A percentile compares a stretch with the other conserved stretches of the same genome.
Conservation (phyloP, 192 early-diverging fungal genomes). For the Coemansia sp. region DNA sequence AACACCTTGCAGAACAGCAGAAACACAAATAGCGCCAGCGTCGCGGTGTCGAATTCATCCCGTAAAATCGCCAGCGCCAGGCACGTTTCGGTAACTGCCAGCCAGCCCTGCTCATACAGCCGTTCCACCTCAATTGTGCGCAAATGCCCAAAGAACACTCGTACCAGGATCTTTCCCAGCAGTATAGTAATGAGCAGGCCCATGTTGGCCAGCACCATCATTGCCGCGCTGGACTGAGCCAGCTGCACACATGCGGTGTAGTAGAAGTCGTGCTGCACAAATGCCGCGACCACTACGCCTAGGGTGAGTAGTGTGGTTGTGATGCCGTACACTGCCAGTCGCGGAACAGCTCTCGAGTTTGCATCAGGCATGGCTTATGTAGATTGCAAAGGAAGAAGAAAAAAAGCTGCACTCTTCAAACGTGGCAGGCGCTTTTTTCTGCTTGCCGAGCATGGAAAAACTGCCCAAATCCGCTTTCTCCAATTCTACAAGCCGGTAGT, state of each 20-base stretch:
- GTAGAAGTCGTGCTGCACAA: slow-evolving; percentile 74
- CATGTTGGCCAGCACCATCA: slow-evolving; percentile 86
- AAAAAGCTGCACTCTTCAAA: not conserved
- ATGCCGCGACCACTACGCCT: slow-evolving; percentile 62
- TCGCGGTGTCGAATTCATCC: slow-evolving; percentile 89
- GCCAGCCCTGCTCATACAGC: slow-evolving; percentile 97
- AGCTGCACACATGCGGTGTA: slow-evolving; percentile 89
- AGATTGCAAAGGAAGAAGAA: not conserved
- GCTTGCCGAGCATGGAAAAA: no score
- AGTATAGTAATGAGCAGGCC: slow-evolving; percentile 76
- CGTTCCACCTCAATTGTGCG: slow-evolving; percentile 95
- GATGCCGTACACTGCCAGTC: slow-evolving; percentile 70
- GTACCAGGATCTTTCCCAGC: slow-evolving; percentile 71
- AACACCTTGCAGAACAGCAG: slow-evolving; percentile 92
- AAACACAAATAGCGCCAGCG: slow-evolving; percentile 80
- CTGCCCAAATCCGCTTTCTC: no score
- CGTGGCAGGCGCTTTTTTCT: not conserved
- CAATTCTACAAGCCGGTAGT: no score
- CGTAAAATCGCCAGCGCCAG: slow-evolving; percentile 94
- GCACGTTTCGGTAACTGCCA: slow-evolving; percentile 94
- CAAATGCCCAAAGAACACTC: slow-evolving; percentile 88
- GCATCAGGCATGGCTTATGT: slow-evolving; percentile 23
- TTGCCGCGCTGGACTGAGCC: slow-evolving; percentile 78
- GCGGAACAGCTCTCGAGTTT: slow-evolving; percentile 28
- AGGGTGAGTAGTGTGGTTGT: slow-evolving; percentile 63